Conservation (phyloP, 2,329 filamentous ascomycete genomes). For the Cryphonectria carpinicola region DNA sequence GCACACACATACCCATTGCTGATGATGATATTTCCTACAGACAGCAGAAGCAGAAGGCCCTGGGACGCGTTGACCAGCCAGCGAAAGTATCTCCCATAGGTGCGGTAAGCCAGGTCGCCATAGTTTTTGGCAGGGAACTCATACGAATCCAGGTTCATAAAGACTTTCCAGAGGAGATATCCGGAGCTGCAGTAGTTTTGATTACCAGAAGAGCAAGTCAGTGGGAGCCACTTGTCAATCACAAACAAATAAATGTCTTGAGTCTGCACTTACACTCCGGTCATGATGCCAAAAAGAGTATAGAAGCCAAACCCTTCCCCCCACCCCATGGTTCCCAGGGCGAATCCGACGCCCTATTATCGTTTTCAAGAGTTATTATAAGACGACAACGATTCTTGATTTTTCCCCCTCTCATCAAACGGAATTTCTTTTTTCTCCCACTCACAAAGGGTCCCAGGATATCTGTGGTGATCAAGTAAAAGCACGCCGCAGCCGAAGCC, state of each 20-base stretch:
- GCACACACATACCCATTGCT: slow-evolving; percentile 40
- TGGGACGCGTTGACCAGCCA: slow-evolving; percentile 52
- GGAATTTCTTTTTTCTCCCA: background rate
- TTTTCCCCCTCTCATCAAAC: too few species aligned
- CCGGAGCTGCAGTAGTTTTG: slow-evolving; percentile 33
- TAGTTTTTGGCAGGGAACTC: slow-evolving; percentile 50
- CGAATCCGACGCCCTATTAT: slow-evolving; percentile 37
- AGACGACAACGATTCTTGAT: background rate
- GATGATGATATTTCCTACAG: slow-evolving; percentile 54
- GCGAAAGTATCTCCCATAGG: slow-evolving; percentile 47
- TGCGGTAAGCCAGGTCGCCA: slow-evolving; percentile 50
- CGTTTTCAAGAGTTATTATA: background rate
- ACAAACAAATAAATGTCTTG: background rate
- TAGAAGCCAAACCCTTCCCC: slow-evolving; percentile 48
- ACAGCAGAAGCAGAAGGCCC: slow-evolving; percentile 50
- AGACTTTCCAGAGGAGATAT: slow-evolving; percentile 48
- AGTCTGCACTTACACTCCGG: slow-evolving; percentile 39
- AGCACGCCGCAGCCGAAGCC: slow-evolving; percentile 47
- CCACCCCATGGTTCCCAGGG: slow-evolving; percentile 30
- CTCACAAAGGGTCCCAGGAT: slow-evolving; percentile 44
- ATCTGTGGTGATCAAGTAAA: slow-evolving; percentile 52
- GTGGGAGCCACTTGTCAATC: background rate
- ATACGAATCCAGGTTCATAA: slow-evolving; percentile 47
- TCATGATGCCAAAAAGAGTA: slow-evolving; percentile 44
- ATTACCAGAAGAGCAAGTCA: background rate